Evolutionary conservation across 2,329 filamentous ascomycete genomes (phyloP).

Genomic region (Colletotrichum salicis): DNA sequence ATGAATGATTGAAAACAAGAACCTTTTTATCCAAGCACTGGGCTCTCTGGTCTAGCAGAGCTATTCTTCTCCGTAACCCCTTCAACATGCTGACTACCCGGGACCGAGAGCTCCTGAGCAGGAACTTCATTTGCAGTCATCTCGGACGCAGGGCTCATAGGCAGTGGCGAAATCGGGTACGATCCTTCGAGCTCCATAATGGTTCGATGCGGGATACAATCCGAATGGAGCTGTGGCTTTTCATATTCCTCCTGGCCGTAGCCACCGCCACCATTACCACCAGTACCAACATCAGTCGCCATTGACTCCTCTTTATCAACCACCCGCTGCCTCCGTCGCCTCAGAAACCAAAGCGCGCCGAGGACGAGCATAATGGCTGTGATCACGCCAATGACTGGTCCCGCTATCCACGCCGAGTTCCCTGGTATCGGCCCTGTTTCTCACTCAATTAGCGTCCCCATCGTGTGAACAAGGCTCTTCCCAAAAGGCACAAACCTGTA

Average conservation of each 20-base stretch:
- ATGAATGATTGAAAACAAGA: background rate
- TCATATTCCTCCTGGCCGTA: background rate
- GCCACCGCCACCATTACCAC: no score
- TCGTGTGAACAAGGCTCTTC: background rate
- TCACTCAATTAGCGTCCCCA: background rate
- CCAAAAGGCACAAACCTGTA: background rate
- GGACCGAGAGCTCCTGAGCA: background rate
- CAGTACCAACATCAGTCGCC: background rate
- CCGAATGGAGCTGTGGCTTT: slow-evolving; percentile 6
- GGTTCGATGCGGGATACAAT: background rate
- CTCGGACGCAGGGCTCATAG: background rate
- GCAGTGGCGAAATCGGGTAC: background rate
- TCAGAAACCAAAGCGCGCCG: background rate
- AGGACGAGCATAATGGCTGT: background rate
- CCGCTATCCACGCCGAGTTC: background rate
- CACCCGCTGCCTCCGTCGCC: background rate
- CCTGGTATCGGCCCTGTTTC: background rate
- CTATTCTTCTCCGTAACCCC: background rate
- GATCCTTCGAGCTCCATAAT: slow-evolving; percentile 1
- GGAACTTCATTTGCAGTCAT: slow-evolving; percentile 1
- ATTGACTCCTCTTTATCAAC: background rate
- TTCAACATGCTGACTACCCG: background rate
- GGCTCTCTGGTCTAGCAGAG: background rate
- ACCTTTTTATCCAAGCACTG: background rate
- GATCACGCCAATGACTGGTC: background rate